A percentile compares a stretch with the other conserved stretches of the same genome.
phyloP scores from a whole-genome alignment of 1,139 yeast species.

The Lodderomyces pseudojiufengensis region DNA sequence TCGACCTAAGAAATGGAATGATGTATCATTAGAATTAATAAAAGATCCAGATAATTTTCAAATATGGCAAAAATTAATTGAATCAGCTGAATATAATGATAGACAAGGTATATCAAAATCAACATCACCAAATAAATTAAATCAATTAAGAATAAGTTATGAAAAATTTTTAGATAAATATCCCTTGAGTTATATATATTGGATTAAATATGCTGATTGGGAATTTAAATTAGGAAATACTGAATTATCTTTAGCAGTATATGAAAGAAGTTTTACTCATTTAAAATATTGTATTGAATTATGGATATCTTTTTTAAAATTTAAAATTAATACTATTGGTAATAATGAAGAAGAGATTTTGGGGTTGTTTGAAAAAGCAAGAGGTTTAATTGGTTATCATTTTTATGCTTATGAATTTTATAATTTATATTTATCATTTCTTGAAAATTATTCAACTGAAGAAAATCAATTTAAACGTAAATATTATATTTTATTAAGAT shows the following conservation, averaged over 20 bases:
- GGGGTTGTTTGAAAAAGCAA: conserved; percentile 59
- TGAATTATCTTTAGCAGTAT: conserved; percentile 47
- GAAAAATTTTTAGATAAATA: conserved; percentile 55
- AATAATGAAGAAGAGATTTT: conserved; percentile 31
- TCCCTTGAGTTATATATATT: conserved; percentile 73
- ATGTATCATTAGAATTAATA: conserved; percentile 27
- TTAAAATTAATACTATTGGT: conserved; percentile 44
- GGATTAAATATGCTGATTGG: conserved; percentile 71
- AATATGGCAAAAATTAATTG: conserved; percentile 49
- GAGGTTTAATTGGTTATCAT: conserved; percentile 63
- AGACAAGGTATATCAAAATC: conserved; percentile 38
- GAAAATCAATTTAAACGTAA: conserved; percentile 30
- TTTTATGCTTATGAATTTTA: conserved; percentile 74
- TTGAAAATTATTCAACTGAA: conserved; percentile 35
- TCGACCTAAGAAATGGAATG: conserved; percentile 12
- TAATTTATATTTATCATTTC: conserved; percentile 61
- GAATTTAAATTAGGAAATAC: conserved; percentile 61
- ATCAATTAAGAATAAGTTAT: conserved; percentile 49
- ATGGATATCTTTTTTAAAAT: conserved; percentile 70
- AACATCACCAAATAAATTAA: conserved; percentile 37
- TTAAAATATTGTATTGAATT: conserved; percentile 57
- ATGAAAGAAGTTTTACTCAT: conserved; percentile 49
- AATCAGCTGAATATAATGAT: conserved; percentile 24
- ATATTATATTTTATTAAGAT: conserved; percentile 50
- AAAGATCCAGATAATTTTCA: conserved; percentile 43